Percentiles rank a stretch among this genome's conserved stretches.
Evolutionary conservation across 75 land plant genomes (phyloP).

Genomic region (Adiantum capillusveneris): DNA sequence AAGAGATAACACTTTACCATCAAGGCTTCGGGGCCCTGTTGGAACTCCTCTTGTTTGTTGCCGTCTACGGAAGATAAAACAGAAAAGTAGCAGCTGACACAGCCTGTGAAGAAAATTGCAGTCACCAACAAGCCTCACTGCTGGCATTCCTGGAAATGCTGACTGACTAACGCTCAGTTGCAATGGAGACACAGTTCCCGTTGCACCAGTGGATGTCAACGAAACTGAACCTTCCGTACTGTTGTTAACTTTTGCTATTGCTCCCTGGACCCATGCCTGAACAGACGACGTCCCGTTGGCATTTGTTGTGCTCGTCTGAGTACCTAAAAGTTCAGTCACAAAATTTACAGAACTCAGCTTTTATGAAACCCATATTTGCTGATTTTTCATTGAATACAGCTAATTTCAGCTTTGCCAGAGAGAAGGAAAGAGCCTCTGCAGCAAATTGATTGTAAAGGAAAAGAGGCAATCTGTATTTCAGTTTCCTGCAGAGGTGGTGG

Average conservation of each 20-base stretch:
- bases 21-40: not conserved
- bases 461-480: too few species aligned
- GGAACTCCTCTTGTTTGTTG: conserved; percentile 53
- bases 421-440: too few species aligned
- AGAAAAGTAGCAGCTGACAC: conserved; percentile 90
- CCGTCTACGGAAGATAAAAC: conserved; percentile 75
- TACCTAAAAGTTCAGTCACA: conserved; percentile 19
- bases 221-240: conserved; percentile 53
- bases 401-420: too few species aligned
- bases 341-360: conserved; percentile 4
- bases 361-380: too few species aligned
- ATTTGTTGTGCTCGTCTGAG: conserved; percentile 44
- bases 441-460: too few species aligned
- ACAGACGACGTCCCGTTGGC: conserved; percentile 77
- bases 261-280: conserved; percentile 99
- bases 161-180: conserved; percentile 86
- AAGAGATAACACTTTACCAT: not conserved
- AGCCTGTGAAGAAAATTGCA: conserved; percentile 96
- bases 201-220: conserved; percentile 45
- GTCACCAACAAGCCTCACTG: conserved; percentile 94
- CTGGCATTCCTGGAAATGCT: conserved; percentile 98
- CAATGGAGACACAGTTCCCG: conserved; percentile 50
- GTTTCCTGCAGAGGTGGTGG: too few species aligned
- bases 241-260: conserved; percentile 92
- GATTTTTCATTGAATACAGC: too few species aligned